Base-by-base conservation (phyloP, 2,329 filamentous ascomycete genomes). In the Scopulariopsis brevicaulis region DNA sequence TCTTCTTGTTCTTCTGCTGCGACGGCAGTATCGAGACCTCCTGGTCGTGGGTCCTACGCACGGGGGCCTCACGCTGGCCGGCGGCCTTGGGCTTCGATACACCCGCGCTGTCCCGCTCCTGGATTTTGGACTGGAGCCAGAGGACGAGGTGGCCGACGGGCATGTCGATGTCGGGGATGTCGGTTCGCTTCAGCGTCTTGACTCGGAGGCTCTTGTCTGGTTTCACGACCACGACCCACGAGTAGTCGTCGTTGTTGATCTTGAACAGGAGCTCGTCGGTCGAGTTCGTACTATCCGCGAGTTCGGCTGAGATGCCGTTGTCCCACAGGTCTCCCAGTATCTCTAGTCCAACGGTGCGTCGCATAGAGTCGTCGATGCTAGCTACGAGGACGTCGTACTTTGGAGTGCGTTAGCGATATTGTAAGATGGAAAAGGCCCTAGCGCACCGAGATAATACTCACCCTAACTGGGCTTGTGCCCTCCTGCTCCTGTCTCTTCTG, bases 151-250 rank as follows among this genome's bases (percentile, higher is more conserved):
- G 87, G 4, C 80, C 76, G 25, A 79, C 78, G 3, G 86, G 81
- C 48, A 97, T 79, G 62, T 97, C 94, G 4, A 81, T 82, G 64
- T 95, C 90, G 32, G 78, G 74, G 10, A 84, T 76, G 60, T 95
- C 90, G 66, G 88, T 94, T 60, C 85, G 84, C 35, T 84, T 81
- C 66, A 92, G 82, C 14, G 83, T 90, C 67, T 87, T 89, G 62
- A 96, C 81, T 71, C 95, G 96, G 54, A 95, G 78, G 72, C 75
- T 85, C 65, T 71, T 84, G 71, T 82, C 89, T 60, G 84, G 86
- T 68, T 96, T 96, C 65, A 96, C 85, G 61, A 95, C 87, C 43
- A 96, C 83, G 60, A 96, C 84, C 90, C 92, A 97, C 28, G 82
- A 87, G 69, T 96, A 89, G 32, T 79, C 79, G 63, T 90, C 87